Base-by-base conservation (phyloP, 2,329 filamentous ascomycete species). In the Sporothrix sp. region DNA sequence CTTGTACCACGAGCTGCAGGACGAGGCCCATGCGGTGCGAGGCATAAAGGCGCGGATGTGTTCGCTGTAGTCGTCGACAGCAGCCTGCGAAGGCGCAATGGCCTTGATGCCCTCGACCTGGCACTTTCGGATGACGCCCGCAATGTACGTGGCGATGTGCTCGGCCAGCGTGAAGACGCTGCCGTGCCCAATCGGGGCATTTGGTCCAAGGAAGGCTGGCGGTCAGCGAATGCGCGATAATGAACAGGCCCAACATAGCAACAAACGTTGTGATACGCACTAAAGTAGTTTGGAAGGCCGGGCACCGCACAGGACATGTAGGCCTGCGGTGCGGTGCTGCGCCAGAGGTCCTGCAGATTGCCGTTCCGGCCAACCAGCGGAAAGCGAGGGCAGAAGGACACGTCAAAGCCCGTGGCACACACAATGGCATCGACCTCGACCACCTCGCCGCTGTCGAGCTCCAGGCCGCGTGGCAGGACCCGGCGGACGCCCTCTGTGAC, bases 381-480 rank as follows among this genome's bases (percentile, higher is more conserved):
- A 53, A 76, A 78, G 1, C 71, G 66, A 3, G 75, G 74, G 7
- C 66, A 60, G 59, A 77, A 78, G 1, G 72, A 74, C 5, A 71
- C 71, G 56, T 79, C 70, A 57, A 78, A 79, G 1, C 76, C 75
- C 0, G 75, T 79, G n/a, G 76, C 76, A 53, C 75, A 78, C 43
- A 81, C 67, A 20, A 82, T 71, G 11, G 69, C 68, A 57, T 82
- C 79, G 13, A 77, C 69, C 30, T 73, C 66, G 47, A 75, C 60
- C n/a, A 72, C 61, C 32, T 69, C 59, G n/a, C 73, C 75, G 4
- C 69, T 69, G 1, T 64, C 65, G 28, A 78, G 64, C 59, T 72
- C 62, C 44, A 79, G 62, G 13, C 76, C 71, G n/a, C 68, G 66
- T 10, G 68, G 61, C 2, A 75, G 70, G 37, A 79, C 66, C 7